Base-by-base conservation (phyloP, 2,329 filamentous ascomycete species). In the Emergomyces orientalis region DNA sequence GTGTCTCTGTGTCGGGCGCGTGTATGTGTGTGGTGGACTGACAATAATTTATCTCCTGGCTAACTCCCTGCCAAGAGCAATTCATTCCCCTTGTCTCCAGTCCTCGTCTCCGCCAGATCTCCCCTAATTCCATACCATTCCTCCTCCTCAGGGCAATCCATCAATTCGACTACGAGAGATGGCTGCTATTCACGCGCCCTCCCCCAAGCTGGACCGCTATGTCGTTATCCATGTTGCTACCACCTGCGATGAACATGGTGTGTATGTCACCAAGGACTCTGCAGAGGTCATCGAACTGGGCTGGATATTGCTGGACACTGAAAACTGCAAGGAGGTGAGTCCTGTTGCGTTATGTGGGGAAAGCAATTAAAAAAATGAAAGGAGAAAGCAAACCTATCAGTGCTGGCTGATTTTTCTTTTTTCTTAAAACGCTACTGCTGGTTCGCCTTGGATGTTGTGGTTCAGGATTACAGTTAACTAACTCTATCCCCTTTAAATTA, bases 241-340 rank as follows among this genome's bases (percentile, higher is more conserved):
- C 43, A 99, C 94, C 70, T 99, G 94, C 79, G 94, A 99, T 77
- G 94, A 99, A 78, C 94, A 99, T 79, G 94, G 94, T 67, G 94
- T 99, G 68, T 99, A 99, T 78, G 94, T 99, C 64, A 99, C 94
- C 65, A 97, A 97, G 80, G 94, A 99, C 79, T 97, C 94, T 64
- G 94, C 94, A 66, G 94, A 99, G 81, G 94, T 99, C 69, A 99
- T 99, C 77, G 94, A 99, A 84, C 84, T 99, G 74, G 94, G 93
- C 67, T 99, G 94, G 94, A 96, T 97, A 74, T 80, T 99, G 72
- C 83, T 97, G 67, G 92, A 97, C 75, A 88, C 91, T 68, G 94
- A 93, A 80, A 88, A 85, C 67, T 89, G 91, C 71, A 92, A 97
- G 71, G 92, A 97, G 88, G 92, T 96, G 82, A 78, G 86, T 54